Base-by-base conservation (phyloP, 2,329 filamentous ascomycete genomes). In the Sporothrix curviconia region DNA sequence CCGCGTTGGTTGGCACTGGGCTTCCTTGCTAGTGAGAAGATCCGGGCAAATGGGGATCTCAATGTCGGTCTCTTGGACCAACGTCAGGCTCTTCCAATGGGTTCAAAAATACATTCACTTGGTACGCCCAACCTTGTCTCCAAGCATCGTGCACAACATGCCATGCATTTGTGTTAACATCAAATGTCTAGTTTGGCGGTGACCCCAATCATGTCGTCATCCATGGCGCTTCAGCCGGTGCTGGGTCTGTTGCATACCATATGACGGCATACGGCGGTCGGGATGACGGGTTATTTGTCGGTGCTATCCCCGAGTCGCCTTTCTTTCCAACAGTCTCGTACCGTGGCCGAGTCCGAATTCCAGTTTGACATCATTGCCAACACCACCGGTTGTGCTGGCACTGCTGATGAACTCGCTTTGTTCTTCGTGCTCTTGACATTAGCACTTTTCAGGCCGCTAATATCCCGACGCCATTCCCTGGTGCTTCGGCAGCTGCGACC, bases 31-130 rank as follows among this genome's bases (percentile, higher is more conserved):
- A 76, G 81, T 32, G 75, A 80, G 39, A 71, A 77, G 34, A 72
- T 86, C 8, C 74, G 76, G 28, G 65, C 70, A 5, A 69, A 80
- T 60, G 83, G 83, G 1, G 74, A 79, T 53, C 72, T 85, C 3
- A 87, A 87, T 62, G 80, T 72, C 2, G 84, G 84, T 0, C 67
- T 87, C 2, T 71, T 84, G 2, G 84, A 87, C 61, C 82, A 86
- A 68, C 73, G 81, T 8, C 74, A 78, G 12, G 71, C 78, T 2
- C 68, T 87, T n/a, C 22, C 64, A 78, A 50, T 87, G 84, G 84
- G 76, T 85, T 0, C 75, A 81, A 60, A 69, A 77, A 32, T 71
- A 87, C 56, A 84, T 87, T 39, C 64, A 67, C 30, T 68, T 77
- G 67, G 75, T 75, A 64, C 7, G n/a, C n/a, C n/a, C n/a, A n/a